Conservation (phyloP, 2,329 filamentous ascomycete genomes). For the Rutstroemia sydowiana region DNA sequence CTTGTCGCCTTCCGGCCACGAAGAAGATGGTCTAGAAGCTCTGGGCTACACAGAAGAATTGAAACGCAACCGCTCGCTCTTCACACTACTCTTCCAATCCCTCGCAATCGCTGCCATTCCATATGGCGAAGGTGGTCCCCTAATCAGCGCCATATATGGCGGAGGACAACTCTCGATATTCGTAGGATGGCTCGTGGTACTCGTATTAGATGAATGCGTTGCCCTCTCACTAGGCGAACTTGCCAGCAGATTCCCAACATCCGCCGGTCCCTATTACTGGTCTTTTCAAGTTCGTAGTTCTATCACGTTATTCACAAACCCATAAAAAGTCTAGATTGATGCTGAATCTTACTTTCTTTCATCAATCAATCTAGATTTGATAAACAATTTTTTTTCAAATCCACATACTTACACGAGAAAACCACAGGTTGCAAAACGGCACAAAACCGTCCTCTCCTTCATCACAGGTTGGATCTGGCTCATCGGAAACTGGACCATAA, state of each 20-base stretch:
- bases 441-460: slow-evolving; percentile 59
- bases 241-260: slow-evolving; percentile 69
- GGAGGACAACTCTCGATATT: slow-evolving; percentile 48
- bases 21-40: slow-evolving; percentile 19
- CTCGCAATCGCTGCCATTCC: slow-evolving; percentile 54
- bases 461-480: slow-evolving; percentile 71
- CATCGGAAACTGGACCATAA: slow-evolving; percentile 75
- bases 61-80: slow-evolving; percentile 49
- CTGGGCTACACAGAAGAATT: slow-evolving; percentile 54
- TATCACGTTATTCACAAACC: not conserved
- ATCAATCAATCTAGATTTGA: too few species aligned
- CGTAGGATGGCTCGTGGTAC: slow-evolving; percentile 47
- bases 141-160: slow-evolving; percentile 28
- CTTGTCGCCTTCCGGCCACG: too few species aligned
- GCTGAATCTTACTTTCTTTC: not conserved
- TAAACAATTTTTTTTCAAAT: not conserved
- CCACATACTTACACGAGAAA: not conserved
- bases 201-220: slow-evolving; percentile 54
- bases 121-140: slow-evolving; percentile 36
- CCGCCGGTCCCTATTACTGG: slow-evolving; percentile 73
- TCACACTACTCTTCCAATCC: slow-evolving; percentile 53
- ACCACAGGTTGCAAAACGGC: slow-evolving; percentile 44
- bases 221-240: slow-evolving; percentile 66
- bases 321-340: not conserved
- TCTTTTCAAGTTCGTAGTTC: slow-evolving; percentile 51